phyloP scores from a whole-genome alignment of 2,329 filamentous ascomycete genomes.

The Delphinella strobiligena region DNA sequence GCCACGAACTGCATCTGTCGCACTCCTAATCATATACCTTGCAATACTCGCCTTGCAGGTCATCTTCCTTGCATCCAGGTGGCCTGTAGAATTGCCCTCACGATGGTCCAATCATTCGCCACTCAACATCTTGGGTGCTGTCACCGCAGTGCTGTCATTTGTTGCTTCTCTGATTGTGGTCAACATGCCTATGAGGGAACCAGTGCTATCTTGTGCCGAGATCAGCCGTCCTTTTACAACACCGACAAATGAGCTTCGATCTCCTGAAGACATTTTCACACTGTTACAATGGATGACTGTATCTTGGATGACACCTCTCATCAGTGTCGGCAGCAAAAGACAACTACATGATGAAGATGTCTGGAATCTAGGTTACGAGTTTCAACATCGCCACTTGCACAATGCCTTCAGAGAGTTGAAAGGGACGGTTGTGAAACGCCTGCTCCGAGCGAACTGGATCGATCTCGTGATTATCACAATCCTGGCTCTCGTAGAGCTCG shows the following conservation, averaged over 20 bases:
- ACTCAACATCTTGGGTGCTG: conserved; percentile 12
- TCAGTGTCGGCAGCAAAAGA: conserved; percentile 48
- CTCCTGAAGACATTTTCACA: conserved; percentile 66
- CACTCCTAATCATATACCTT: conserved; percentile 13
- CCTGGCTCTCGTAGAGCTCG: conserved; percentile 53
- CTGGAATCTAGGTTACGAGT: conserved; percentile 68
- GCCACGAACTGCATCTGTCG: conserved; percentile 18
- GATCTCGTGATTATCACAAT: conserved; percentile 59
- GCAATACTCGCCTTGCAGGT: conserved; percentile 14
- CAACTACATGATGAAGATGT: conserved; percentile 70
- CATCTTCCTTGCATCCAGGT: conserved; percentile 2
- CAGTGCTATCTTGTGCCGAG: conserved; percentile 37
- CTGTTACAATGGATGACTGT: conserved; percentile 78
- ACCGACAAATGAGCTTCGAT: conserved; percentile 51
- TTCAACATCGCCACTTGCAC: conserved; percentile 68
- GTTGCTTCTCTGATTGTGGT: conserved; percentile 43
- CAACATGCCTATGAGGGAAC: conserved; percentile 58
- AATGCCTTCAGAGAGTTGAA: conserved; percentile 58
- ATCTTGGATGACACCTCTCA: conserved; percentile 69
- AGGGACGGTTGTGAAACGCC: conserved; percentile 58
- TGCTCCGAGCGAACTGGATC: conserved; percentile 65
- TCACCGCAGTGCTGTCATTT: conserved; percentile 27
- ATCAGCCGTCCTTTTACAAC: conserved; percentile 47
- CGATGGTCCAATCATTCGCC: background rate
- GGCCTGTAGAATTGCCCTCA: background rate